phyloP scores from a whole-genome alignment of 2,329 filamentous ascomycete genomes.

The Myriosclerotinia duriaeana region DNA sequence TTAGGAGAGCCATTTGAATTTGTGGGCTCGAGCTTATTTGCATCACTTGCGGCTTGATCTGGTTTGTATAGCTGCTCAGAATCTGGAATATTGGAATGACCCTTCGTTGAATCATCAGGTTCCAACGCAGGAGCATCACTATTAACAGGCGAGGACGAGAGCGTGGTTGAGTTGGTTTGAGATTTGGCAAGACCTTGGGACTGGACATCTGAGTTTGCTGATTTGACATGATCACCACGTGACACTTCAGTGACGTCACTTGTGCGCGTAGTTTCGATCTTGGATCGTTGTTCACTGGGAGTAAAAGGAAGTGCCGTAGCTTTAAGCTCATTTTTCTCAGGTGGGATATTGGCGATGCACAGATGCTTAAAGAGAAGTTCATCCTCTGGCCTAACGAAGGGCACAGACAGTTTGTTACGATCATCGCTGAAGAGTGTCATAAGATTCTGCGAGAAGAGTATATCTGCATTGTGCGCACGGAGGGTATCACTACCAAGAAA shows the following conservation, averaged over 20 bases:
- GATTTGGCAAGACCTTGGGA: slow-evolving; percentile 26
- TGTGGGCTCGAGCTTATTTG: slow-evolving; percentile 24
- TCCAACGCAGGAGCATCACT: slow-evolving; percentile 27
- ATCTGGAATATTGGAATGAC: slow-evolving; percentile 29
- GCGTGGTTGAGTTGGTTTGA: slow-evolving; percentile 28
- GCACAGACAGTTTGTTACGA: slow-evolving; percentile 81
- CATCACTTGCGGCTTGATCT: slow-evolving; percentile 18
- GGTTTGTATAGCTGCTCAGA: slow-evolving; percentile 28
- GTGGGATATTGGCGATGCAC: slow-evolving; percentile 57
- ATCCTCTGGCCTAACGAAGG: slow-evolving; percentile 88
- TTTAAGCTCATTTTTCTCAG: slow-evolving; percentile 60
- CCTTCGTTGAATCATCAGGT: slow-evolving; percentile 24
- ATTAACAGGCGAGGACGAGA: slow-evolving; percentile 25
- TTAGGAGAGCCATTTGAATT: slow-evolving; percentile 25
- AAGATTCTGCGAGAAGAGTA: slow-evolving; percentile 88
- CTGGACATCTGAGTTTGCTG: slow-evolving; percentile 22
- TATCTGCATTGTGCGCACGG: slow-evolving; percentile 81
- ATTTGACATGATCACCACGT: slow-evolving; percentile 24
- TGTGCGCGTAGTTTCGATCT: slow-evolving; percentile 24
- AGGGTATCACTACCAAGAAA: slow-evolving; percentile 89
- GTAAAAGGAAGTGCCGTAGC: slow-evolving; percentile 39
- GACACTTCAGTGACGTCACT: slow-evolving; percentile 24
- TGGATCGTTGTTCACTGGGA: slow-evolving; percentile 36
- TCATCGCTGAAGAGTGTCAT: slow-evolving; percentile 86
- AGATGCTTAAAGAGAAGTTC: slow-evolving; percentile 78